A percentile compares a stretch with the other conserved stretches of the same genome.
These are phyloP conservation scores for Patellifolia procumbens DNA, from an alignment of 179 eudicot species.

Conservation along the genomic window DNA sequence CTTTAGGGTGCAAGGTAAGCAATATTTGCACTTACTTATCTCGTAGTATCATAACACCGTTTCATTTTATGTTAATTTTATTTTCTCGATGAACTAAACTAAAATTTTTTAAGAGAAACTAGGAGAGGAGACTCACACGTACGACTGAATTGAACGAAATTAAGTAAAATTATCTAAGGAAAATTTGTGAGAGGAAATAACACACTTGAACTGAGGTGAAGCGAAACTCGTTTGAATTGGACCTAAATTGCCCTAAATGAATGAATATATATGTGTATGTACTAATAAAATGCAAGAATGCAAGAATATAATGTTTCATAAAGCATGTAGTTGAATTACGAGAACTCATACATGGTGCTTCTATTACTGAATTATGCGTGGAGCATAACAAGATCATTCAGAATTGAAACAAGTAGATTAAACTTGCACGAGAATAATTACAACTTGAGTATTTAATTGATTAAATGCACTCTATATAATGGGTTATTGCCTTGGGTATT, in stretches of 20 bases:
- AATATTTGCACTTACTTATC: neutral
- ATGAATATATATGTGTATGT: neutral
- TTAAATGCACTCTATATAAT: neutral
- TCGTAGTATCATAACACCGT: too few relatives aligned
- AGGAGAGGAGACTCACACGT: too few relatives aligned
- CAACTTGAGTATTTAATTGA: neutral
- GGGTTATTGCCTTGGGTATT: neutral
- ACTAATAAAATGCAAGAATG: neutral
- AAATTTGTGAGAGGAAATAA: too few relatives aligned
- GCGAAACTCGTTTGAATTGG: too few relatives aligned
- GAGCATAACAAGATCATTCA: neutral
- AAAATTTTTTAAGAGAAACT: too few relatives aligned
- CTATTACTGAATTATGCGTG: neutral
- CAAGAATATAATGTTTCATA: neutral
- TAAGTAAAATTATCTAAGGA: too few relatives aligned
- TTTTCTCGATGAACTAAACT: neutral
- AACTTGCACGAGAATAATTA: neutral
- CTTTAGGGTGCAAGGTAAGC: slow-evolving; percentile 93
- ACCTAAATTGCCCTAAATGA: too few relatives aligned
- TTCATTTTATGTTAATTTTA: neutral
- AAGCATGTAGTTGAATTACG: slow-evolving; percentile 5
- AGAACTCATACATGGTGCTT: neutral
- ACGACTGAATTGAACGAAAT: too few relatives aligned
- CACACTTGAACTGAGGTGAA: too few relatives aligned
- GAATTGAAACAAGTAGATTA: neutral